Base-by-base conservation (phyloP, 208 protist species). In the Leishmania lainsoni region DNA sequence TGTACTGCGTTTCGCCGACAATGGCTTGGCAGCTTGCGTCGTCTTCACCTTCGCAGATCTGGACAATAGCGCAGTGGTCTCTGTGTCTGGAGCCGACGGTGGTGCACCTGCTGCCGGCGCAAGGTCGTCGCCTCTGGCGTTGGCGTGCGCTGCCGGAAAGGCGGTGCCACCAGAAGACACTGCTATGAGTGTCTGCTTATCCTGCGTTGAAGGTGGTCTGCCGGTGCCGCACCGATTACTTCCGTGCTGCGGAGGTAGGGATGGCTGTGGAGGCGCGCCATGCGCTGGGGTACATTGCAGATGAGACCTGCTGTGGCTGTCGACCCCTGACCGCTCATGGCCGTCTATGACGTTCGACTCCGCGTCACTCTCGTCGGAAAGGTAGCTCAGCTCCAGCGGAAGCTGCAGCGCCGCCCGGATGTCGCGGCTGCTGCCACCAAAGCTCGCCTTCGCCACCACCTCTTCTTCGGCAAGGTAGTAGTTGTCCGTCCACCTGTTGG, bases 401-500 rank as follows among this genome's bases (percentile, higher is more conserved):
- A 95, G 58, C 54, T 88, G 80, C 75, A 95, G 71, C 20, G 80
- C 76, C 20, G 61, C 32, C 20, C 93, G 90, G 3, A 97, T 61
- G 29, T 94, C 87, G 0, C 81, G 75, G 16, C 48, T 54, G 87
- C 45, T 82, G 51, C 42, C 91, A 84, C 77, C 73, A 66, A 59
- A 49, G 52, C 73, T 20, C 14, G 90, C 81, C 29, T 80, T 76
- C 9, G 49, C 39, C 48, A 78, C 72, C 20, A 97, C 81, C 75
- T 90, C 77, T 69, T 93, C 83, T 79, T 97, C 89, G 2, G 93
- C 79, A 3, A 94, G 82, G 56, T 87, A 92, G 58, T 89, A 91
- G 76, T 97, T 97, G 73, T 97, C 94, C 29, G 94, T 95, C 92
- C 94, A 97, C 22, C 92, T 90, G 81, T 97, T 95, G 3, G 90